These are phyloP conservation scores for Raphanus raphanistrum DNA, from an alignment of 345 rosid genomes.

Conservation along the genomic window DNA sequence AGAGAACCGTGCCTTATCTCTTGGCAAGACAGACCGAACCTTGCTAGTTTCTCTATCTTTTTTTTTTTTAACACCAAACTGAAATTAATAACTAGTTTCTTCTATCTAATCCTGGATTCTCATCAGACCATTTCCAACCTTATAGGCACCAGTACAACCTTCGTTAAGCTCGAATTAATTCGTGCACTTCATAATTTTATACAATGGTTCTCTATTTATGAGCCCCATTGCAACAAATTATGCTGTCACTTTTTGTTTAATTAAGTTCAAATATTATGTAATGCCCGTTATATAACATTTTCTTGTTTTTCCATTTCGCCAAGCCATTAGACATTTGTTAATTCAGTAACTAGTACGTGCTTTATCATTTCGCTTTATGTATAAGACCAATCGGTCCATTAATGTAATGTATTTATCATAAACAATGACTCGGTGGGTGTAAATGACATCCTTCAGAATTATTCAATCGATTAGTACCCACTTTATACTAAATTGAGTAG, in stretches of 20 bases:
- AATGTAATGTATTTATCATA: constrained; percentile 7
- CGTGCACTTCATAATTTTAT: background rate
- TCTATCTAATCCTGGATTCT: background rate
- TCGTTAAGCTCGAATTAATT: background rate
- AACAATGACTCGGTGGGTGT: constrained; percentile 27
- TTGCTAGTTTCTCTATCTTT: background rate
- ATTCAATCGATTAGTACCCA: background rate
- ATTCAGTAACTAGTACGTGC: constrained; percentile 7
- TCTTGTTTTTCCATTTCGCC: background rate
- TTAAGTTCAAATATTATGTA: background rate
- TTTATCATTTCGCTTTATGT: constrained; percentile 16
- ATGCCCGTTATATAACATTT: background rate
- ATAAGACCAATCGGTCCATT: constrained; percentile 20
- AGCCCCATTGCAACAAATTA: background rate
- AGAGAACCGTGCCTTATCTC: background rate
- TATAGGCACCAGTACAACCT: background rate
- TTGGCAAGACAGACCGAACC: background rate
- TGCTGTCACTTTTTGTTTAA: too few species aligned
- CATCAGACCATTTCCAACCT: background rate
- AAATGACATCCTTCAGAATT: background rate
- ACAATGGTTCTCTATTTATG: background rate
- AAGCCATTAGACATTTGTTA: constrained; percentile 1
- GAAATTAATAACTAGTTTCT: background rate
- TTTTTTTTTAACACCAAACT: too few species aligned
- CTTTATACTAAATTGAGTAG: background rate